A percentile compares a stretch with the other conserved stretches of the same genome.
These are phyloP conservation scores for Solanum appendiculatum DNA, from an alignment of 257 asterid species.

Conservation along the genomic window DNA sequence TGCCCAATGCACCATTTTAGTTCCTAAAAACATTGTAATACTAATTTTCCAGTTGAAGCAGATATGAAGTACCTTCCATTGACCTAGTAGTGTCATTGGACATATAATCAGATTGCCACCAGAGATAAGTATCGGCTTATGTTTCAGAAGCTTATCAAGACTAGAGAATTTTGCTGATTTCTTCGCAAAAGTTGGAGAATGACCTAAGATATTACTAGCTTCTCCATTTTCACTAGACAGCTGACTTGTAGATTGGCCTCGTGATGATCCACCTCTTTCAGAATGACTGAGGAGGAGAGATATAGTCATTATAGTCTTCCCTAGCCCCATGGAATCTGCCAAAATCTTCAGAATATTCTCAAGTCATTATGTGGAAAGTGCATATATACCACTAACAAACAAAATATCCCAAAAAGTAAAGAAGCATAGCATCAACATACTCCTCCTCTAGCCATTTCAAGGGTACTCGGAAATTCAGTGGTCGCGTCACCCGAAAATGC, in stretches of 20 bases:
- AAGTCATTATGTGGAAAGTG: conserved; percentile 13
- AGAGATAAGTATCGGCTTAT: conserved; percentile 31
- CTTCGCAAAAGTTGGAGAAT: conserved; percentile 40
- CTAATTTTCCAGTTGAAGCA: not conserved
- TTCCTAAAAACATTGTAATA: not conserved
- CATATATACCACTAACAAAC: not conserved
- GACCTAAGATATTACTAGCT: conserved; percentile 26
- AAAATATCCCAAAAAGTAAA: conserved; percentile 2
- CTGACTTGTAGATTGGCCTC: conserved; percentile 33
- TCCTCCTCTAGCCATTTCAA: conserved; percentile 96
- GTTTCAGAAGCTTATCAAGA: conserved; percentile 57
- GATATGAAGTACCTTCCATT: conserved; percentile 75
- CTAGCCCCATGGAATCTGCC: conserved; percentile 99
- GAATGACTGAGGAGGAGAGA: conserved; percentile 73
- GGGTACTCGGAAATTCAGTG: conserved; percentile 85
- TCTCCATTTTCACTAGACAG: conserved; percentile 29
- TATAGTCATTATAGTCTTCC: conserved; percentile 93
- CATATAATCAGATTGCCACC: conserved; percentile 93
- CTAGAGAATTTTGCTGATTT: conserved; percentile 42
- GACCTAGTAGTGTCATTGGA: conserved; percentile 93
- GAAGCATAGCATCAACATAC: conserved; percentile 45
- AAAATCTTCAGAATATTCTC: conserved; percentile 52
- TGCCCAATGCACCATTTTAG: conserved; percentile 1
- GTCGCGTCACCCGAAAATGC: conserved; percentile 90
- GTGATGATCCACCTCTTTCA: conserved; percentile 48